These are phyloP conservation scores for Mycena epipterygia DNA, from an alignment of 768 basidiomycete genomes.

Conservation along the genomic window DNA sequence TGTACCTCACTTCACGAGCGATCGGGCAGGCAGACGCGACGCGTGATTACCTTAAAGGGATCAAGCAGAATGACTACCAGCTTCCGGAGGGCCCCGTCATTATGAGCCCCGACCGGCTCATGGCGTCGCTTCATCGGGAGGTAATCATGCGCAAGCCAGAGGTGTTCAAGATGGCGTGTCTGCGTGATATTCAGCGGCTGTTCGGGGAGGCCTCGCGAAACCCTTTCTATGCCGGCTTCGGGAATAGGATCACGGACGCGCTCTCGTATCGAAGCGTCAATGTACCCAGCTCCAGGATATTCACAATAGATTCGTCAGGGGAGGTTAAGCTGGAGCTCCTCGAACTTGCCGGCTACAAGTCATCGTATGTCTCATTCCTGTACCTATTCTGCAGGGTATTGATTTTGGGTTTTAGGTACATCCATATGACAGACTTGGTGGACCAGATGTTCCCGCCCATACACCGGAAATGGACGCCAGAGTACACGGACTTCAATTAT, in stretches of 20 bases:
- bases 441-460: constrained; percentile 99
- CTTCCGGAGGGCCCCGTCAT: constrained; percentile 99
- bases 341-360: constrained; percentile 97
- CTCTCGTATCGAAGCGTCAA: constrained; percentile 97
- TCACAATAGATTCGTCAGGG: constrained; percentile 95
- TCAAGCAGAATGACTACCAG: constrained; percentile 96
- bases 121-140: constrained; percentile 95
- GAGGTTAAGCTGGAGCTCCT: constrained; percentile 98
- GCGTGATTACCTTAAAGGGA: constrained; percentile 91
- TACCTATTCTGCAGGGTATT: background rate
- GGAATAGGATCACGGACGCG: constrained; percentile 98
- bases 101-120: constrained; percentile 97
- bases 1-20: constrained; percentile 97
- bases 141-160: constrained; percentile 99
- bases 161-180: constrained; percentile 99
- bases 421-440: constrained; percentile 99
- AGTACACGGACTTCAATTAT: constrained; percentile 97
- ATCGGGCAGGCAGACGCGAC: constrained; percentile 99
- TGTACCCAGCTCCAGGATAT: constrained; percentile 93
- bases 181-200: constrained; percentile 92
- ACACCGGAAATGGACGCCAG: constrained; percentile 87
- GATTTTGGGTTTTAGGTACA: constrained; percentile 71
- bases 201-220: constrained; percentile 81
- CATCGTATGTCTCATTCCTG: constrained; percentile 71
- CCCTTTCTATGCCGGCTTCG: constrained; percentile 98